Conservation (phyloP, 805 yeast species). For the Maudiozyma saulgeensis region DNA sequence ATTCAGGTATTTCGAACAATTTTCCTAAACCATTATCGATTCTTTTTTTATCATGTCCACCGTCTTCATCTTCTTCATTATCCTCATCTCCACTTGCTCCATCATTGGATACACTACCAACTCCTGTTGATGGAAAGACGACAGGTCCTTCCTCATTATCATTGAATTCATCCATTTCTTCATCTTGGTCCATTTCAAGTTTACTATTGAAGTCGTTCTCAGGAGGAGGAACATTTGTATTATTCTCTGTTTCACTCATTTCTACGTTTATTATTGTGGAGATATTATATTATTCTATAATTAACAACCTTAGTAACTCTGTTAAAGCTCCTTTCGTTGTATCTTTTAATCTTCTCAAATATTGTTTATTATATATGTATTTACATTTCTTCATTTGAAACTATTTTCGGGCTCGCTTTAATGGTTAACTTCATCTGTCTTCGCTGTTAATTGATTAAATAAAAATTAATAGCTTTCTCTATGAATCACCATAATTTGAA, state of each 20-base stretch:
- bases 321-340: too few species aligned
- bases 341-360: too few species aligned
- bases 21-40: slow-evolving; percentile 21
- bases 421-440: not conserved
- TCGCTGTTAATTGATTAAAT: not conserved
- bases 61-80: slow-evolving; percentile 9
- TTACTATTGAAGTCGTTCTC: not conserved
- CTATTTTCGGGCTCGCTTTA: too few species aligned
- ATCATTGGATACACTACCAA: not conserved
- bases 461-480: not conserved
- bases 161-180: slow-evolving; percentile 29
- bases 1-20: slow-evolving; percentile 51
- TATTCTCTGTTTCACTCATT: not conserved
- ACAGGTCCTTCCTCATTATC: slow-evolving; percentile 28
- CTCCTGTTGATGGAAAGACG: slow-evolving; percentile 9
- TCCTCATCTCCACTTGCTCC: slow-evolving; percentile 9
- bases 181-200: slow-evolving; percentile 13
- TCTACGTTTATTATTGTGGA: not conserved
- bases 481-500: too few species aligned
- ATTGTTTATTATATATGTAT: too few species aligned
- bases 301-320: too few species aligned
- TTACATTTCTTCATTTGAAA: too few species aligned
- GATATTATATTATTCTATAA: too few species aligned
- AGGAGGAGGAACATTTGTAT: not conserved
- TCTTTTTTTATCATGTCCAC: slow-evolving; percentile 8